These are phyloP conservation scores for Chaetomium tenue DNA, from an alignment of 495 filamentous ascomycete genomes.

Conservation along the genomic window DNA sequence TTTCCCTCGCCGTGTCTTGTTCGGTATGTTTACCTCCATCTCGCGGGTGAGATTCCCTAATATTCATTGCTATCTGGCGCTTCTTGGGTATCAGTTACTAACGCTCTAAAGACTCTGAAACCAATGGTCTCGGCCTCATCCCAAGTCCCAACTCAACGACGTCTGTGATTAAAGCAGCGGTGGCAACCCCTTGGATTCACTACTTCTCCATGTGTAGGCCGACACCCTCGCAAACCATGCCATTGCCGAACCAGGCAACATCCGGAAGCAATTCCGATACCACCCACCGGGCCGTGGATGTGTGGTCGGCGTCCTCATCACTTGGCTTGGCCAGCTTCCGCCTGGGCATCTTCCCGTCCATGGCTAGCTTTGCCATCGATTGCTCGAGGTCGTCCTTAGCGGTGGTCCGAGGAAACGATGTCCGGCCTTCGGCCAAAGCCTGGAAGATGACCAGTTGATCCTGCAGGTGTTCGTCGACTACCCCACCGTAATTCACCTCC, in stretches of 20 bases:
- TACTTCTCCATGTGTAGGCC: constrained; percentile 32
- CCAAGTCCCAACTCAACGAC: background rate
- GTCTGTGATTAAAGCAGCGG: background rate
- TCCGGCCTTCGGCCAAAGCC: constrained; percentile 60
- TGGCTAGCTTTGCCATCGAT: constrained; percentile 18
- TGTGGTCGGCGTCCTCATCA: constrained; percentile 63
- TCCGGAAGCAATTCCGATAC: constrained; percentile 52
- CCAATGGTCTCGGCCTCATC: background rate
- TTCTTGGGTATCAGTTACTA: constrained; percentile 13
- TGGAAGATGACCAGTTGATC: constrained; percentile 85
- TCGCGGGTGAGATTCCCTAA: background rate
- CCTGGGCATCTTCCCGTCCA: constrained; percentile 30
- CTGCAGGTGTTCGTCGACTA: constrained; percentile 69
- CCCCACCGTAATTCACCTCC: constrained; percentile 55
- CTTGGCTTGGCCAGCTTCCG: constrained; percentile 45
- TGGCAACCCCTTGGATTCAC: background rate
- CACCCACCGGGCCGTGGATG: constrained; percentile 75
- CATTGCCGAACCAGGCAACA: constrained; percentile 54
- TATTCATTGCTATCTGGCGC: background rate
- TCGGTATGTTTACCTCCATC: background rate
- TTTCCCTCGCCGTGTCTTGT: background rate
- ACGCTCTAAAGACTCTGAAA: constrained; percentile 3
- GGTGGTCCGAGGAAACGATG: constrained; percentile 37
- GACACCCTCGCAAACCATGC: constrained; percentile 52
- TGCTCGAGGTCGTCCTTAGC: constrained; percentile 28